Conservation (phyloP, 306 rosid species). For the Dicorynia guianensis region DNA sequence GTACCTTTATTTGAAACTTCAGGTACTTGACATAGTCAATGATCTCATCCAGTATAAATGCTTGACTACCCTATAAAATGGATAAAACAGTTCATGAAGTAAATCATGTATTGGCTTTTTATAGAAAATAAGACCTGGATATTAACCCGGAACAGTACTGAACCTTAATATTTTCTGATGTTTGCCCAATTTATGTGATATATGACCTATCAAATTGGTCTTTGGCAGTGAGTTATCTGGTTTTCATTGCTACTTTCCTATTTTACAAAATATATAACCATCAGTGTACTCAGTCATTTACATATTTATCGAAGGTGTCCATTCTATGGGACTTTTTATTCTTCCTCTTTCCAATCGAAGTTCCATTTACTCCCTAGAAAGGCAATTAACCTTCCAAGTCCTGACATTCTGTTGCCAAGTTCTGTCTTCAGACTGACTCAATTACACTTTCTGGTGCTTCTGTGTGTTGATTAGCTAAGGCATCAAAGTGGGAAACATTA, state of each 20-base stretch:
- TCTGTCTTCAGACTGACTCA: no score
- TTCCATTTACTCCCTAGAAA: neutral
- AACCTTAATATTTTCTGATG: neutral
- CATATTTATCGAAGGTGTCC: no score
- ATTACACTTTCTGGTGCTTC: no score
- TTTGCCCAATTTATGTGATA: no score
- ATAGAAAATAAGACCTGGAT: no score
- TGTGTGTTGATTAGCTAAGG: no score
- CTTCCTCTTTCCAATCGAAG: neutral
- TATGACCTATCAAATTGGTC: neutral
- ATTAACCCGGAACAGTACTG: neutral
- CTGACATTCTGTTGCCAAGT: no score
- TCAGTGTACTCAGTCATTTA: no score
- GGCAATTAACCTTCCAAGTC: no score
- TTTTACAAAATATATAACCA: no score
- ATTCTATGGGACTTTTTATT: no score
- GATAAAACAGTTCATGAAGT: constrained; percentile 19
- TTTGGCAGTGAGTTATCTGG: neutral
- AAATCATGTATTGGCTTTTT: neutral
- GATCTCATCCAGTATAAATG: constrained; percentile 66
- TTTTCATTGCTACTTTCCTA: neutral
- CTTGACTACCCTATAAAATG: constrained; percentile 72
- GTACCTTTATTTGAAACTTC: constrained; percentile 85
- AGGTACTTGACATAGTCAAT: constrained; percentile 85
- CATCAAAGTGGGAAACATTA: no score